Evolutionary conservation across 257 asterid species (phyloP), one percentile per base, ranked within the genome.

Genomic region (Ajuga chamaepitys): DNA sequence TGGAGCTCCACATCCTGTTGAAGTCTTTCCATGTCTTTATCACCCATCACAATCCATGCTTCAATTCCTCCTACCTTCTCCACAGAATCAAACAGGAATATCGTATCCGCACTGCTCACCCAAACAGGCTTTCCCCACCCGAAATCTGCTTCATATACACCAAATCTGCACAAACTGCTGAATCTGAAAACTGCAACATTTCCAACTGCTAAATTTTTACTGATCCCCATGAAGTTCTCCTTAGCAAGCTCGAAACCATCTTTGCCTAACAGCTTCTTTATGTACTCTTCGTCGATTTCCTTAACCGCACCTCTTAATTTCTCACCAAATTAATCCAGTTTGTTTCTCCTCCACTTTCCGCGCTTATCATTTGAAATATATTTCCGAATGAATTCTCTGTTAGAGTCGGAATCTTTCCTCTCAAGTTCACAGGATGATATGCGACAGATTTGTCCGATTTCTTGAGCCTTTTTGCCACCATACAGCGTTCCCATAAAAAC

Each of bases 41-140:
- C 78, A 34, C 58, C 63, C 82, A 73, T 63, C 45, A 76, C 79
- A 47, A 81, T 25, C 73, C 82, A 76, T 1, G 85, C 87, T 52
- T 83, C 87, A 9, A 80, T 67, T 17, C 89, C 86, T 34, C 86
- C 86, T 0, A 11, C 4, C 24, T 46, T 24, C 21, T 57, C 66
- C 45, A 74, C 58, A 7, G 70, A 62, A 51, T 78, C 83, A 35
- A 74, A 50, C 63, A 74, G 4, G 12, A 61, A 47, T 45, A 74
- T 6, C 2, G 11, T 11, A 41, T 78, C 73, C 64, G 74, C 78
- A 21, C 73, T 72, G 18, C 77, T 78, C 70, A 81, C 71, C 84
- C 80, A 83, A 38, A n/a, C 69, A 13, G 95, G 80, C 70, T 37
- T 74, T 18, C 93, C 91, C 93, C 91, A 85, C 34, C 91, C 91